These are phyloP conservation scores for Heliosperma pusillum DNA, from an alignment of 148 eudicot species.

Conservation along the genomic window DNA sequence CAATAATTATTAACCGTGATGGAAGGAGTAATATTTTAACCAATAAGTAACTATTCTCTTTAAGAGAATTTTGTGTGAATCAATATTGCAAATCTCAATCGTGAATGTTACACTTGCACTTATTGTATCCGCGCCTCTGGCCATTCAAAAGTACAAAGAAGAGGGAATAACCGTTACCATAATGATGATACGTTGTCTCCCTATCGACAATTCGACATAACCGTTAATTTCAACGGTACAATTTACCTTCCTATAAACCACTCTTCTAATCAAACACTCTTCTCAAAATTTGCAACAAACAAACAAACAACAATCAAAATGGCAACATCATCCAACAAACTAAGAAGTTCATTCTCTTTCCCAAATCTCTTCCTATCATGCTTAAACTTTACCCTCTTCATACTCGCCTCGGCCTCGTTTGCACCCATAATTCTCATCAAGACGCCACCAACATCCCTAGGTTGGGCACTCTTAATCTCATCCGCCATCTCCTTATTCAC, in stretches of 20 bases:
- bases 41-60: too few relatives aligned
- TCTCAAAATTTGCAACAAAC: background rate
- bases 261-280: background rate
- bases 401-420: slow-evolving; percentile 53
- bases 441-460: slow-evolving; percentile 62
- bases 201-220: background rate
- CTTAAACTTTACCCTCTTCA: slow-evolving; percentile 50
- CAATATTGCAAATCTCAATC: too few relatives aligned
- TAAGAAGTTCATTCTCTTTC: slow-evolving; percentile 54
- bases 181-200: background rate
- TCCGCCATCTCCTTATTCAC: slow-evolving; percentile 50
- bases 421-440: slow-evolving; percentile 51
- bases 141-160: too few relatives aligned
- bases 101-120: too few relatives aligned
- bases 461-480: slow-evolving; percentile 45
- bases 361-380: slow-evolving; percentile 50
- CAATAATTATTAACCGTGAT: too few relatives aligned
- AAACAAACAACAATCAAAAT: slow-evolving; percentile 12
- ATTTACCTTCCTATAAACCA: slow-evolving; percentile 10
- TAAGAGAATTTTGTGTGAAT: too few relatives aligned
- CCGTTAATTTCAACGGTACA: slow-evolving; percentile 11
- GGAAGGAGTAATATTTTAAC: too few relatives aligned
- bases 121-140: too few relatives aligned
- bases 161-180: background rate
- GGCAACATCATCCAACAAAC: slow-evolving; percentile 42